Evolutionary conservation across 202 grass and related monocot species (phyloP).

Genomic region (Cymbopogon flexuosus): DNA sequence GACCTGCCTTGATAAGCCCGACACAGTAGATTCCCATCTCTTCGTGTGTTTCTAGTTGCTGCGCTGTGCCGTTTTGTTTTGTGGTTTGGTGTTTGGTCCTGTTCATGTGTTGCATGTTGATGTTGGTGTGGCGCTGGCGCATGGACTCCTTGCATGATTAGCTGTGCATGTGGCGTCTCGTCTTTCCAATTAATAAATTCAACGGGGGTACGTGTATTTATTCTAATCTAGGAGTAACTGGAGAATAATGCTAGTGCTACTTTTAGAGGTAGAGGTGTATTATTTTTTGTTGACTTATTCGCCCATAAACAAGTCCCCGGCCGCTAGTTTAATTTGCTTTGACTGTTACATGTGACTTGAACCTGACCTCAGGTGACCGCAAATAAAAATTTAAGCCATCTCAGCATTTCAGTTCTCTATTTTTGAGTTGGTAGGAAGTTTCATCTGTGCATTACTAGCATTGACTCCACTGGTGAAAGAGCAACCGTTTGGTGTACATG

Average conservation of each 20-base stretch:
- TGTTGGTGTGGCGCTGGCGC: neutral
- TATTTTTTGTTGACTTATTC: neutral
- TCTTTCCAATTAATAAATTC: neutral
- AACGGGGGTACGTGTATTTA: neutral
- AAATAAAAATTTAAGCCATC: neutral
- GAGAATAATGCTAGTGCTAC: neutral
- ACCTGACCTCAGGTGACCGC: neutral
- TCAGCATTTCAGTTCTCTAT: neutral
- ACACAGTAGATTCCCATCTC: neutral
- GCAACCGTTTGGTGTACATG: no score
- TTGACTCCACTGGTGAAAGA: no score
- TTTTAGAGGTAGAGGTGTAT: neutral
- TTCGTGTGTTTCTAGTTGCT: neutral
- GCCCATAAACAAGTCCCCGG: neutral
- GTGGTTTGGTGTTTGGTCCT: neutral
- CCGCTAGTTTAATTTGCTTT: conserved; percentile 9
- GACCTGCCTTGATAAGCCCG: neutral
- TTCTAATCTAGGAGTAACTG: neutral
- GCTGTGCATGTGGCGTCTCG: neutral
- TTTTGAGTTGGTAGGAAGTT: conserved; percentile 1
- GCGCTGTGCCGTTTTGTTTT: conserved; percentile 9
- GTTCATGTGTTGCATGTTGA: conserved; percentile 2
- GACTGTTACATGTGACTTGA: neutral
- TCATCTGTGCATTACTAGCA: neutral
- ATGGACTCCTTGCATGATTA: conserved; percentile 5